A percentile compares a stretch with the other conserved stretches of the same genome.
Conservation (phyloP, 768 basidiomycete genomes). For the Kwoniella mangroviensis region DNA sequence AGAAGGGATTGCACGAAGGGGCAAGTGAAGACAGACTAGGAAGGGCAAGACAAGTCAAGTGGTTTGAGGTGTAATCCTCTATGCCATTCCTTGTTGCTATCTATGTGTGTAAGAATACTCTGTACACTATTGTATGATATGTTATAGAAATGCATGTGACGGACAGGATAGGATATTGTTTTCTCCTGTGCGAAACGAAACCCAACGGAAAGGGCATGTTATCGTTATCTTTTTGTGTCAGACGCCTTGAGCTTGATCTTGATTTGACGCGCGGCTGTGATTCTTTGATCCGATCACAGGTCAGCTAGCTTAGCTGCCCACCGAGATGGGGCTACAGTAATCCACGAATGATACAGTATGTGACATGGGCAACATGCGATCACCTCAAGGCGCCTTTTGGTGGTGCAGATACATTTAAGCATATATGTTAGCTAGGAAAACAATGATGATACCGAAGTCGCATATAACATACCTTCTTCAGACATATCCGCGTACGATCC, state of each 20-base stretch:
- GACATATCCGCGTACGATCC: too few relatives aligned
- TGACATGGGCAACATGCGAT: too few relatives aligned
- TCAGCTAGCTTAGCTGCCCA: too few relatives aligned
- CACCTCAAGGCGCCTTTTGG: neutral
- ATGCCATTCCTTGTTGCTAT: neutral
- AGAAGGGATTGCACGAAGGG: neutral
- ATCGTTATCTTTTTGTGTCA: neutral
- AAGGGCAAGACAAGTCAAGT: neutral
- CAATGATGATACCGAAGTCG: too few relatives aligned
- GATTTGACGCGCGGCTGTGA: neutral
- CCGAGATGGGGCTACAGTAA: too few relatives aligned
- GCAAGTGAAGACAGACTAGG: neutral
- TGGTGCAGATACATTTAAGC: neutral
- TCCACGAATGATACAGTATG: too few relatives aligned
- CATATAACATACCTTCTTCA: too few relatives aligned
- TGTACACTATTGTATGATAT: neutral
- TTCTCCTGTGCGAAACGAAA: too few relatives aligned
- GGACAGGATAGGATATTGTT: neutral
- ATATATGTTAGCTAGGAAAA: too few relatives aligned
- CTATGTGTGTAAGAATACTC: neutral
- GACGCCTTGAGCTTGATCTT: neutral
- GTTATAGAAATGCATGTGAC: neutral
- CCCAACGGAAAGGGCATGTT: neutral
- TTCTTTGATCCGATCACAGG: neutral
- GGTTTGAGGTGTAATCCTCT: constrained; percentile 17